phyloP scores from a whole-genome alignment of 306 rosid genomes.

The Casuarina glauca region DNA sequence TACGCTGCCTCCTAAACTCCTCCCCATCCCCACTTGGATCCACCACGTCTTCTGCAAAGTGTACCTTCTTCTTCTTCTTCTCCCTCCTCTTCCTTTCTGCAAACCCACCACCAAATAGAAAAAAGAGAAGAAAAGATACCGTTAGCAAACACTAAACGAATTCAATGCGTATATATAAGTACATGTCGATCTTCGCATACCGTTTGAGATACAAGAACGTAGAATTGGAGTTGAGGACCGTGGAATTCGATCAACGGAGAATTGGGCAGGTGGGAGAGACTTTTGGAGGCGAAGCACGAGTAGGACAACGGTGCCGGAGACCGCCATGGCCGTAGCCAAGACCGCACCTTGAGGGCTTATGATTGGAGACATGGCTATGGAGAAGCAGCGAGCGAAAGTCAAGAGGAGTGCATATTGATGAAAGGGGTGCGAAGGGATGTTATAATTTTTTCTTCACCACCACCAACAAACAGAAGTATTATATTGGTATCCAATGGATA shows the following conservation, averaged over 20 bases:
- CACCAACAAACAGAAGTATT: neutral
- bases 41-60: slow-evolving; percentile 75
- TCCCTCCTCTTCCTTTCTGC: slow-evolving; percentile 51
- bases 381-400: neutral
- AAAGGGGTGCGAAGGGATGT: neutral
- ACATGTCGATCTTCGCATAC: slow-evolving; percentile 34
- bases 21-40: slow-evolving; percentile 65
- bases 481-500: neutral
- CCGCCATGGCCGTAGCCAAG: slow-evolving; percentile 96
- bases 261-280: slow-evolving; percentile 37
- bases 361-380: slow-evolving; percentile 52
- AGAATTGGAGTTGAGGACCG: slow-evolving; percentile 47
- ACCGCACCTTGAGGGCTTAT: slow-evolving; percentile 76
- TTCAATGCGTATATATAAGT: slow-evolving; percentile 9
- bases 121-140: slow-evolving; percentile 7
- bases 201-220: slow-evolving; percentile 82
- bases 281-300: slow-evolving; percentile 79
- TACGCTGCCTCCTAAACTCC: slow-evolving; percentile 55
- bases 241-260: slow-evolving; percentile 29
- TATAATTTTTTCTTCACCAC: too few relatives aligned
- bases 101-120: slow-evolving; percentile 14
- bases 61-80: slow-evolving; percentile 68
- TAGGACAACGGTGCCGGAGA: slow-evolving; percentile 91
- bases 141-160: neutral
- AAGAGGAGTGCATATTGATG: neutral